Percentiles rank a stretch among this genome's conserved stretches.
Conservation (phyloP, 768 basidiomycete species). For the Rhizopogon roseolus region DNA sequence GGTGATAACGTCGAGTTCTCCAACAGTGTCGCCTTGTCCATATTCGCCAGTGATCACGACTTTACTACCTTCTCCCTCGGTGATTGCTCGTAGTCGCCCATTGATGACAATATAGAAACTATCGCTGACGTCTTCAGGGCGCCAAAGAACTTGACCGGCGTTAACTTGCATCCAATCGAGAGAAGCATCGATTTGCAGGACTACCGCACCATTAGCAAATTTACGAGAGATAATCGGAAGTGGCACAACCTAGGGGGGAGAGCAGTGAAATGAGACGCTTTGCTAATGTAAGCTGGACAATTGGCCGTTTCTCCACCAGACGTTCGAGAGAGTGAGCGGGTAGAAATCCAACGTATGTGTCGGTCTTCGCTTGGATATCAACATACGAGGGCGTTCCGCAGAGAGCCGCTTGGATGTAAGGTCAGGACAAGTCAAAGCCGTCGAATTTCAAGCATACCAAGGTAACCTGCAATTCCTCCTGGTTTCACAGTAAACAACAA, state of each 20-base stretch:
- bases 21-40: constrained; percentile 95
- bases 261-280: constrained; percentile 94
- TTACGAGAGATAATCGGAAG: background rate
- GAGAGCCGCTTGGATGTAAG: constrained; percentile 60
- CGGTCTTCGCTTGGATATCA: constrained; percentile 94
- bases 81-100: constrained; percentile 88
- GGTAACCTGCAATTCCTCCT: constrained; percentile 95
- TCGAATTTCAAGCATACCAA: constrained; percentile 47
- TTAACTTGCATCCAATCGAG: constrained; percentile 98
- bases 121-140: constrained; percentile 85
- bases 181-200: constrained; percentile 93
- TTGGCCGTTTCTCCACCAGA: constrained; percentile 89
- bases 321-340: constrained; percentile 85
- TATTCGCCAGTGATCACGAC: constrained; percentile 88
- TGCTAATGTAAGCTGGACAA: constrained; percentile 91
- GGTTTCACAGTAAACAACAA: constrained; percentile 93
- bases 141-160: constrained; percentile 92
- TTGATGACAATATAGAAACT: constrained; percentile 99
- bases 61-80: constrained; percentile 70
- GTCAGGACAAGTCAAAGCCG: background rate
- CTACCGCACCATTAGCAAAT: constrained; percentile 31
- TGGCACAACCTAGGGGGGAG: constrained; percentile 75
- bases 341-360: constrained; percentile 96
- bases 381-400: constrained; percentile 93
- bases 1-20: constrained; percentile 97